Percentiles rank a stretch among this genome's conserved stretches.
Evolutionary conservation across 495 filamentous ascomycete species (phyloP).

Genomic region (Halenospora varia): DNA sequence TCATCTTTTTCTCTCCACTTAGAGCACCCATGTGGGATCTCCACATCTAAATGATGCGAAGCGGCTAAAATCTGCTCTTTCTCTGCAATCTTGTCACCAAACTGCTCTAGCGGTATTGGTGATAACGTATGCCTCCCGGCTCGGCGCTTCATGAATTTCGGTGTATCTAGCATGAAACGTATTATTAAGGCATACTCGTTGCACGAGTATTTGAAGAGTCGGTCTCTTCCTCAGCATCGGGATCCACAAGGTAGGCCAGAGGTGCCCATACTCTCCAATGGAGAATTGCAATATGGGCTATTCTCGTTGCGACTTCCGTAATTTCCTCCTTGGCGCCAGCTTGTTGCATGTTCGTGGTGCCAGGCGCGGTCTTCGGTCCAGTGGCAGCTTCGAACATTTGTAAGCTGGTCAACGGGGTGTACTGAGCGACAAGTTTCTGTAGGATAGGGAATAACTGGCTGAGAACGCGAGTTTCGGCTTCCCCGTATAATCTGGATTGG

Average conservation of each 20-base stretch:
- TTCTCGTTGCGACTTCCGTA: slow-evolving; percentile 62
- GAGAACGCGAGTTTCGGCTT: slow-evolving; percentile 21
- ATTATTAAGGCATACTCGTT: slow-evolving; percentile 10
- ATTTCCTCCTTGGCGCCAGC: slow-evolving; percentile 13
- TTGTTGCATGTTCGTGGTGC: neutral
- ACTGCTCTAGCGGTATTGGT: neutral
- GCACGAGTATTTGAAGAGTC: slow-evolving; percentile 15
- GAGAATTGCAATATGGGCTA: slow-evolving; percentile 74
- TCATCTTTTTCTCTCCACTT: neutral
- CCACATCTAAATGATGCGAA: neutral
- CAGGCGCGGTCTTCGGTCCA: slow-evolving; percentile 4
- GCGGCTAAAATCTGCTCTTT: neutral
- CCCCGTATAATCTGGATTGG: slow-evolving; percentile 16
- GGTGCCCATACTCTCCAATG: slow-evolving; percentile 88
- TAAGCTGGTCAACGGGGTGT: slow-evolving; percentile 43
- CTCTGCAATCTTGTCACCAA: neutral
- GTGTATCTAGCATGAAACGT: neutral
- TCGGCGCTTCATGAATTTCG: neutral
- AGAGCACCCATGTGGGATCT: neutral
- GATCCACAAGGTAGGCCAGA: slow-evolving; percentile 50
- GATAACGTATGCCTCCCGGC: neutral
- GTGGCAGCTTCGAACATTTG: slow-evolving; percentile 49
- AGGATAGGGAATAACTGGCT: slow-evolving; percentile 28
- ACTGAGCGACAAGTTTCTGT: slow-evolving; percentile 43
- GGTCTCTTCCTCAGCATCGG: slow-evolving; percentile 14